Percentiles rank a stretch among this genome's conserved stretches.
These are phyloP conservation scores for Aspergillus pseudoterreus DNA, from an alignment of 2,329 filamentous ascomycete genomes.

Conservation along the genomic window DNA sequence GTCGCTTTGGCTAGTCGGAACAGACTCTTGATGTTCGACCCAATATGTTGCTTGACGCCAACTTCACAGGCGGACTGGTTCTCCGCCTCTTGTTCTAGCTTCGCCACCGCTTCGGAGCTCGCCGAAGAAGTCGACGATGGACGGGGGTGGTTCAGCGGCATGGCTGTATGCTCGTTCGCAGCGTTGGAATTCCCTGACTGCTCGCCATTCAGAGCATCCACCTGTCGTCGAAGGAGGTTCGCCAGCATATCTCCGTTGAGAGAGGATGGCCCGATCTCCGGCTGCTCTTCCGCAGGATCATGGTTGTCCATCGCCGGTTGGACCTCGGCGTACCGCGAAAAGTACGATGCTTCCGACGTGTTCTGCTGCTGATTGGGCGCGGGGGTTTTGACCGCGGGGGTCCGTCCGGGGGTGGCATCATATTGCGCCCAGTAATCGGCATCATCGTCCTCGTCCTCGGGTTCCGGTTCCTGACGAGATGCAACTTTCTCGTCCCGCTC, in stretches of 20 bases:
- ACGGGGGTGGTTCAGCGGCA: constrained; percentile 39
- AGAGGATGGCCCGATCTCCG: constrained; percentile 48
- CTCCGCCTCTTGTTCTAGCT: constrained; percentile 52
- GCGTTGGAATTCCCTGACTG: constrained; percentile 21
- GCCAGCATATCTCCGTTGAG: constrained; percentile 52
- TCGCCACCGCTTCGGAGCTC: constrained; percentile 50
- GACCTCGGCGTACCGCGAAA: constrained; percentile 58
- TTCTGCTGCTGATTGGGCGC: constrained; percentile 29
- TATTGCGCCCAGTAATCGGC: constrained; percentile 65
- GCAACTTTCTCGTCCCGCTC: constrained; percentile 18
- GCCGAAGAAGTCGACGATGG: constrained; percentile 40
- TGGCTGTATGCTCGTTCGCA: constrained; percentile 20
- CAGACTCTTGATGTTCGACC: constrained; percentile 61
- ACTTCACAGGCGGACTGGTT: constrained; percentile 53
- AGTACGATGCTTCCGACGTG: constrained; percentile 57
- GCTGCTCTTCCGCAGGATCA: constrained; percentile 55
- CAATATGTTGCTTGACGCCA: constrained; percentile 61
- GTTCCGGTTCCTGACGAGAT: constrained; percentile 14
- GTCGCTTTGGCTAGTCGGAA: constrained; percentile 57
- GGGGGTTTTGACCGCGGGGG: constrained; percentile 42
- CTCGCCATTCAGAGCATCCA: constrained; percentile 21
- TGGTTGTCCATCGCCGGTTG: constrained; percentile 63
- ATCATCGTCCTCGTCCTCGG: constrained; percentile 54
- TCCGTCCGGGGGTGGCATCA: constrained; percentile 53
- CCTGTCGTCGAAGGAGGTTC: constrained; percentile 37